phyloP scores from a whole-genome alignment of 306 rosid genomes.

The Lablab purpureus region DNA sequence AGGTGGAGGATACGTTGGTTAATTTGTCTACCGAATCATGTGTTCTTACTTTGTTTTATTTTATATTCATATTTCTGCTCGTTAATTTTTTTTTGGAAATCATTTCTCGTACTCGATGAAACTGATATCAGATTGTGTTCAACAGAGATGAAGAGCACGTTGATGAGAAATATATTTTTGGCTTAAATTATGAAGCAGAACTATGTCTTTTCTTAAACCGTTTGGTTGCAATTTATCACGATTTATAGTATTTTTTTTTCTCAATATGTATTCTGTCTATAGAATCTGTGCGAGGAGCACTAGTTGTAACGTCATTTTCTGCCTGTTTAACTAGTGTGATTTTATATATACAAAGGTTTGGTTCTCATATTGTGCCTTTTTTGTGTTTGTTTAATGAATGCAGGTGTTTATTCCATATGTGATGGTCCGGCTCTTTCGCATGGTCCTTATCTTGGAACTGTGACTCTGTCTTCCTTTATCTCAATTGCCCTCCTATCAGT shows the following conservation, averaged over 20 bases:
- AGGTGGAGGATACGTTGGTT: conserved; percentile 29
- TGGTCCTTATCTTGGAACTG: conserved; percentile 99
- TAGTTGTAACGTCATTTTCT: conserved; percentile 5
- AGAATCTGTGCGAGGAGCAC: conserved; percentile 17
- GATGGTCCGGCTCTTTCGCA: conserved; percentile 91
- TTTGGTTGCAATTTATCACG: not conserved
- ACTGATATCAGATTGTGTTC: not conserved
- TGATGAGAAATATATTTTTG: not conserved
- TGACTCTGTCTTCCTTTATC: conserved; percentile 74
- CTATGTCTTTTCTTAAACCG: not conserved
- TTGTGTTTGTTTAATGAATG: conserved; percentile 39
- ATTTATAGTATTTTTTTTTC: not conserved
- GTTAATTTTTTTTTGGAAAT: not conserved
- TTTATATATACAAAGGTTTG: not conserved
- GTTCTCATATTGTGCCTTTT: conserved; percentile 11
- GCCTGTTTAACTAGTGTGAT: conserved; percentile 25
- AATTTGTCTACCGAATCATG: conserved; percentile 19
- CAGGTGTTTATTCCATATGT: conserved; percentile 94
- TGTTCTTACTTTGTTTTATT: not conserved
- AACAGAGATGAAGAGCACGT: not conserved
- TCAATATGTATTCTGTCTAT: not conserved
- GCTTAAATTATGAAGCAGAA: not conserved
- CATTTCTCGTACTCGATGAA: conserved; percentile 12
- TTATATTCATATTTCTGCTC: not conserved
- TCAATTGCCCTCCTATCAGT: conserved; percentile 86